These are phyloP conservation scores for Dactylellina cionopaga DNA, from an alignment of 2,329 filamentous ascomycete species.

Conservation along the genomic window DNA sequence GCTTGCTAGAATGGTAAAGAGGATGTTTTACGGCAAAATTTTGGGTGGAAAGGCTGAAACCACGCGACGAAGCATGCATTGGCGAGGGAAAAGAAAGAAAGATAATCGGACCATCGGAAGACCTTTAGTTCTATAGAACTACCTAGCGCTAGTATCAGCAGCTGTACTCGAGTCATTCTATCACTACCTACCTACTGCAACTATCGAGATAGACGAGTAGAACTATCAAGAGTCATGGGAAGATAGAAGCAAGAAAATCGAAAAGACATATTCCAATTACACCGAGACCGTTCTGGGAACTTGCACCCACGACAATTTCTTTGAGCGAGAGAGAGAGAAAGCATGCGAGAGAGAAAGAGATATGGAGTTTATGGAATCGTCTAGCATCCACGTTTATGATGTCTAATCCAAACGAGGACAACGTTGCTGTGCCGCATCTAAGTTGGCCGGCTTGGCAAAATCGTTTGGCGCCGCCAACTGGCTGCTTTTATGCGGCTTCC, in stretches of 20 bases:
- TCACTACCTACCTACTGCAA: conserved; percentile 54
- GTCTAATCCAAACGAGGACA: conserved; percentile 12
- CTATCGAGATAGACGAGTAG: conserved; percentile 54
- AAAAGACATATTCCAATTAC: conserved; percentile 50
- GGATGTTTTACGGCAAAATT: conserved; percentile 20
- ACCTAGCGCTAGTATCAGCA: conserved; percentile 54
- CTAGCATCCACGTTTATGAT: conserved; percentile 12
- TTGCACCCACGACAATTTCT: conserved; percentile 36
- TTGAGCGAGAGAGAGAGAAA: conserved; percentile 30
- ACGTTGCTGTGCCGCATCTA: conserved; percentile 36
- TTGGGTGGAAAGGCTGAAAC: conserved; percentile 8
- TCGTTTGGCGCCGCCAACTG: conserved; percentile 10
- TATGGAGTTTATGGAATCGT: not conserved
- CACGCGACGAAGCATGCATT: conserved; percentile 27
- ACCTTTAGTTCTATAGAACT: conserved; percentile 53
- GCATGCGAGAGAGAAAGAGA: conserved; percentile 5
- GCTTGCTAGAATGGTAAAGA: conserved; percentile 27
- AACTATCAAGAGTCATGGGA: conserved; percentile 53
- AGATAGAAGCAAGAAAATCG: conserved; percentile 54
- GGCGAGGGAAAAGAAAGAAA: conserved; percentile 33
- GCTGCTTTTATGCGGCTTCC: conserved; percentile 36
- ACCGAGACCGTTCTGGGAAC: conserved; percentile 42
- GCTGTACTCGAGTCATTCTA: conserved; percentile 54
- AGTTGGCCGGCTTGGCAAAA: conserved; percentile 40
- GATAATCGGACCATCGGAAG: conserved; percentile 51